Percentiles rank a stretch among this genome's conserved stretches.
phyloP scores from a whole-genome alignment of 1,284 basidiomycete genomes.

The Xerocomus subilludens region DNA sequence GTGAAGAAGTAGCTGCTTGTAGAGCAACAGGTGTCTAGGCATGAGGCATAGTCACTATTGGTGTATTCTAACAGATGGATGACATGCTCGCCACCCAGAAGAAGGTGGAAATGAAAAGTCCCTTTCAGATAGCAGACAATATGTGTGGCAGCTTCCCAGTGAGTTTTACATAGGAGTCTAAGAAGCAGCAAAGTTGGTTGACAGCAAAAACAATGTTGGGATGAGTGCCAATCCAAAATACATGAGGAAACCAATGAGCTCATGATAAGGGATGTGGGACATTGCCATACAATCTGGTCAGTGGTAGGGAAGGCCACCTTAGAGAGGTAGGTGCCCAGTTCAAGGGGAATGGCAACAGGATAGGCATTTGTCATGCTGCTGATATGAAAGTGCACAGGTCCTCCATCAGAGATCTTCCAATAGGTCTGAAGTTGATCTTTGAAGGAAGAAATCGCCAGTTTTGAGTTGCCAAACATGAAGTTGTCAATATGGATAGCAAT shows the following conservation, averaged over 20 bases:
- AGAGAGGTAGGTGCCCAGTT: too few species aligned
- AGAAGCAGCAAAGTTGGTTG: background rate
- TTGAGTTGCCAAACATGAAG: too few species aligned
- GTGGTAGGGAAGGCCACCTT: too few species aligned
- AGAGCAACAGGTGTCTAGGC: constrained; percentile 43
- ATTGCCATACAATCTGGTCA: too few species aligned
- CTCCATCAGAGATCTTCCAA: too few species aligned
- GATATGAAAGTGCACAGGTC: too few species aligned
- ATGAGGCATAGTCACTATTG: constrained; percentile 58
- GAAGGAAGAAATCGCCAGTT: too few species aligned
- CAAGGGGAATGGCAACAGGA: too few species aligned
- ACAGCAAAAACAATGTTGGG: background rate
- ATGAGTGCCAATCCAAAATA: background rate
- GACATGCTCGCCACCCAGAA: background rate
- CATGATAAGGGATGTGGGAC: background rate
- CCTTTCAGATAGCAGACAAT: background rate
- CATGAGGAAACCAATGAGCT: too few species aligned
- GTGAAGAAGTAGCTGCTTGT: background rate
- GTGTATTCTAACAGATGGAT: background rate
- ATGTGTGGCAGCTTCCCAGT: constrained; percentile 15
- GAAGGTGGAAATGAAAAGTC: background rate
- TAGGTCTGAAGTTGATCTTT: too few species aligned
- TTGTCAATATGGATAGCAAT: too few species aligned
- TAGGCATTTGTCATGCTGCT: too few species aligned
- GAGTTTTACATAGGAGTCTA: background rate